These are phyloP conservation scores for Platanthera guangdongensis DNA, from an alignment of 106 monocot species.

Conservation along the genomic window DNA sequence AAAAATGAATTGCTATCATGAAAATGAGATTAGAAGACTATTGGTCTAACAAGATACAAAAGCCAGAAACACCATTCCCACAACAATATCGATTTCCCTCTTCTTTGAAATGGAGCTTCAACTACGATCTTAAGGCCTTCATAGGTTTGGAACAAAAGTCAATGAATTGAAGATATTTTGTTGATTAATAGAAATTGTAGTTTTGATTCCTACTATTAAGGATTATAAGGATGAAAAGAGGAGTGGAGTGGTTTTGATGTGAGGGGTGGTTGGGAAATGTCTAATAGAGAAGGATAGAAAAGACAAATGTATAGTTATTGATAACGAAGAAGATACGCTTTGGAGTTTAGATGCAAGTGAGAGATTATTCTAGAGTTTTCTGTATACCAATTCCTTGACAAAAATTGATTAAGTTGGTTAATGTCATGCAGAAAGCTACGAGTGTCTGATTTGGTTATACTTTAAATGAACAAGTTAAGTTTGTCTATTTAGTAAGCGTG, in stretches of 20 bases:
- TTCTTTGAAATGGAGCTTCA: neutral
- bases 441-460: neutral
- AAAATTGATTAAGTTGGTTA: neutral
- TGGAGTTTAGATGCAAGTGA: neutral
- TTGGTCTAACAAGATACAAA: no score
- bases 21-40: no score
- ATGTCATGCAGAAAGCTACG: neutral
- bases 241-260: neutral
- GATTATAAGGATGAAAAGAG: neutral
- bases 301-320: neutral
- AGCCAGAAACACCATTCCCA: neutral
- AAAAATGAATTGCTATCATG: no score
- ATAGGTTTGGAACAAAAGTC: neutral
- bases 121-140: neutral
- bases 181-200: neutral
- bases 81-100: neutral
- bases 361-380: neutral
- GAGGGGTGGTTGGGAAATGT: neutral
- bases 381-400: neutral
- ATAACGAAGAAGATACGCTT: neutral
- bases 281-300: neutral
- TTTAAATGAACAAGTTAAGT: neutral
- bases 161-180: neutral
- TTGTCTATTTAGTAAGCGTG: neutral
- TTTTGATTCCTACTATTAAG: neutral